phyloP scores from a whole-genome alignment of 441 rosid genomes.

The Populus hybrid region DNA sequence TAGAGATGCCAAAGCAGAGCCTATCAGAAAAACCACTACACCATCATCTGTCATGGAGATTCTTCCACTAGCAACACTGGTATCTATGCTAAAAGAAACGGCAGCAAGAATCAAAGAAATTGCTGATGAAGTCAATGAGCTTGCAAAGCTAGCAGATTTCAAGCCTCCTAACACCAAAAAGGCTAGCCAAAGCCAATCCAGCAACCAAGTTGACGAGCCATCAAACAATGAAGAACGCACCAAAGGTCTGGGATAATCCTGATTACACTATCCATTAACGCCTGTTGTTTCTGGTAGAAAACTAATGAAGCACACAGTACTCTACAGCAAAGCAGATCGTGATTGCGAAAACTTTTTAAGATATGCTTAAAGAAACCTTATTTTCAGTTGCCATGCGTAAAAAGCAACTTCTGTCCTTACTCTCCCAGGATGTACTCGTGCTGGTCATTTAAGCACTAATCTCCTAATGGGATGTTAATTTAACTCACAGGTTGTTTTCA shows the following conservation, averaged over 20 bases:
- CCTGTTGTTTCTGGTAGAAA: not conserved
- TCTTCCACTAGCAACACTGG: slow-evolving; percentile 48
- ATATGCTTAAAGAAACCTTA: not conserved
- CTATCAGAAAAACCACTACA: slow-evolving; percentile 13
- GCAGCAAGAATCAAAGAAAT: slow-evolving; percentile 43
- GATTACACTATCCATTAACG: not conserved
- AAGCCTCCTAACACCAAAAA: slow-evolving; percentile 33
- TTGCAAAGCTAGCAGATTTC: slow-evolving; percentile 44
- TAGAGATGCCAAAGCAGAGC: slow-evolving; percentile 19
- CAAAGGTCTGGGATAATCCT: not conserved
- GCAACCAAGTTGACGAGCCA: not conserved
- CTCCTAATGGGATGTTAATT: no score
- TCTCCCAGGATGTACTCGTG: not conserved
- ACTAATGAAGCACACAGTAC: no score
- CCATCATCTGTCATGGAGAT: slow-evolving; percentile 37
- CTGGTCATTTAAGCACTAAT: no score
- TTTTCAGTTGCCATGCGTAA: not conserved
- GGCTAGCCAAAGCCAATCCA: slow-evolving; percentile 20
- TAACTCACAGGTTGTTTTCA: no score
- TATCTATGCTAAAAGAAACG: slow-evolving; percentile 46
- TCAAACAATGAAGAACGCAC: not conserved
- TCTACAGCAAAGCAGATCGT: no score
- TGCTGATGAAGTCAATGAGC: slow-evolving; percentile 40
- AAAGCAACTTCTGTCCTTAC: not conserved
- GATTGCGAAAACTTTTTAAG: no score